Conservation (phyloP, 2,329 filamentous ascomycete species). For the Trichoderma koningiopsis region DNA sequence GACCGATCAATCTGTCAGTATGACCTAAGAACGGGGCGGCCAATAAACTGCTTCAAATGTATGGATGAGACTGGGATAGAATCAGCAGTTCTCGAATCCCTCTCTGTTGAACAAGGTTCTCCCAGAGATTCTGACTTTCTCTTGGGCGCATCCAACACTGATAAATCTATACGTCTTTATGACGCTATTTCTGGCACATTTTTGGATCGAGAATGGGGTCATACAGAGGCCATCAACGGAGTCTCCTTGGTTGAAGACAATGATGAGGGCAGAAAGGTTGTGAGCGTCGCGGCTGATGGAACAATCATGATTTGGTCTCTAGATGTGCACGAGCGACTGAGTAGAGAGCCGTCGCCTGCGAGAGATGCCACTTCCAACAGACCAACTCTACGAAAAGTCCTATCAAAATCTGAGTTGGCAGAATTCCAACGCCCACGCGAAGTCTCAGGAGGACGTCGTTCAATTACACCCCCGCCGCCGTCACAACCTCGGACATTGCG, state of each 20-base stretch:
- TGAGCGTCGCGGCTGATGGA: constrained; percentile 78
- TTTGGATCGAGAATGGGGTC: constrained; percentile 88
- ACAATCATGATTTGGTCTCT: constrained; percentile 80
- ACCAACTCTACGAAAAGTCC: constrained; percentile 78
- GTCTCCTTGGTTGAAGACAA: constrained; percentile 69
- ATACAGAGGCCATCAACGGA: constrained; percentile 90
- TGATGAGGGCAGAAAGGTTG: constrained; percentile 58
- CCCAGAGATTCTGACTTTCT: constrained; percentile 65
- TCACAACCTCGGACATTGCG: constrained; percentile 57
- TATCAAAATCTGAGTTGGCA: constrained; percentile 84
- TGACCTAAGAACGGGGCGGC: constrained; percentile 67
- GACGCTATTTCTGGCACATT: constrained; percentile 75
- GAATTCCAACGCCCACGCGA: constrained; percentile 64
- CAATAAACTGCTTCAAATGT: constrained; percentile 76
- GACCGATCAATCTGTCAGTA: constrained; percentile 64
- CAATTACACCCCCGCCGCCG: constrained; percentile 32
- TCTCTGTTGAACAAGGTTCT: constrained; percentile 64
- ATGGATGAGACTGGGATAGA: constrained; percentile 79
- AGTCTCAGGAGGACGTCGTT: constrained; percentile 52
- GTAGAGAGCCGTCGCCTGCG: constrained; percentile 57
- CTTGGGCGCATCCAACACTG: constrained; percentile 87
- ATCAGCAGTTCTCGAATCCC: constrained; percentile 77
- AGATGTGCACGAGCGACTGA: constrained; percentile 52
- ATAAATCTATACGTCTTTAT: constrained; percentile 93
- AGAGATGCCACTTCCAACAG: constrained; percentile 58